A percentile compares a stretch with the other conserved stretches of the same genome.
phyloP scores from a whole-genome alignment of 768 basidiomycete genomes.

The Trametes maxima region DNA sequence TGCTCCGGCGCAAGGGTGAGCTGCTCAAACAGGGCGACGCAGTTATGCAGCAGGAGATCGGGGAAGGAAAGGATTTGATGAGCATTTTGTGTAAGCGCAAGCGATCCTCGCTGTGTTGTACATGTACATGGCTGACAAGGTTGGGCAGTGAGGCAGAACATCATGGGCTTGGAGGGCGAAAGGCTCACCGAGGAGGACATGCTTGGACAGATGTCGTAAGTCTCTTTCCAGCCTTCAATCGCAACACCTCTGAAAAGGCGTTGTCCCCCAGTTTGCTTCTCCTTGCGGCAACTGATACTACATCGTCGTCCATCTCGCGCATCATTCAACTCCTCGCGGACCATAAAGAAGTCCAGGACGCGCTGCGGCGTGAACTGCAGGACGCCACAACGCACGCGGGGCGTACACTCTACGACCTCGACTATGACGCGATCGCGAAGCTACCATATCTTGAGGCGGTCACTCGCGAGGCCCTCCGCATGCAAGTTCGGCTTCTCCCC shows the following conservation, averaged over 20 bases:
- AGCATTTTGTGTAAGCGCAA: slow-evolving; percentile 2
- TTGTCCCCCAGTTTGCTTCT: neutral
- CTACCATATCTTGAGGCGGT: slow-evolving; percentile 19
- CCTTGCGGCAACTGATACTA: slow-evolving; percentile 10
- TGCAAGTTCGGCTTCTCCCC: neutral
- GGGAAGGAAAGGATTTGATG: slow-evolving; percentile 14
- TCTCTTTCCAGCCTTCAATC: neutral
- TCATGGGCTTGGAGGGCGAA: neutral
- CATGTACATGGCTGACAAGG: neutral
- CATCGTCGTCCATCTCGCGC: slow-evolving; percentile 1
- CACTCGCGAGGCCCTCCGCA: slow-evolving; percentile 9
- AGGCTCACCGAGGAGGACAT: slow-evolving; percentile 5
- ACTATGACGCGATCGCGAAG: slow-evolving; percentile 1
- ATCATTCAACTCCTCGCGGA: slow-evolving; percentile 1
- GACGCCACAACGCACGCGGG: neutral
- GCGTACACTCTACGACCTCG: neutral
- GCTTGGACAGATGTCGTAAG: slow-evolving; percentile 17
- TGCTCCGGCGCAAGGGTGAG: slow-evolving; percentile 3
- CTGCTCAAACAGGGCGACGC: slow-evolving; percentile 1
- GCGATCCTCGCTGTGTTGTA: too few relatives aligned
- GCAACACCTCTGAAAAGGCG: neutral
- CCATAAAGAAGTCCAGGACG: neutral
- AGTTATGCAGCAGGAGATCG: neutral
- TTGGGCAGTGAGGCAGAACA: slow-evolving; percentile 5
- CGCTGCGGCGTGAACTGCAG: neutral